These are phyloP conservation scores for Cyberlindnera meyerae DNA, from an alignment of 805 yeast genomes.

Conservation along the genomic window DNA sequence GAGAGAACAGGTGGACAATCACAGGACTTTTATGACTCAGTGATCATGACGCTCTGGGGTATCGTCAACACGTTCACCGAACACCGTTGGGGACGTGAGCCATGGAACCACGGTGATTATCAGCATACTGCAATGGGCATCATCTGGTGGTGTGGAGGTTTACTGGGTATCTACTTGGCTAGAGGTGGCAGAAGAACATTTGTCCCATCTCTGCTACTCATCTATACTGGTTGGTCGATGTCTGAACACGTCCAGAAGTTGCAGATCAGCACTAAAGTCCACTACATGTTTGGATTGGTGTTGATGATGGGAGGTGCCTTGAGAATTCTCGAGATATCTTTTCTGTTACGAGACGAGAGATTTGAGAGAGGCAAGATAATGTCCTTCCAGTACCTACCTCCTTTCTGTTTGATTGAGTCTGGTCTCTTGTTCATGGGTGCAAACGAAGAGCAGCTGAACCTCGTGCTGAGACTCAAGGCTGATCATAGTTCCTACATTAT, in stretches of 20 bases:
- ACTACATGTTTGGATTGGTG: constrained; percentile 77
- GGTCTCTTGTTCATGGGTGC: constrained; percentile 91
- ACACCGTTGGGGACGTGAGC: constrained; percentile 88
- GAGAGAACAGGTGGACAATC: constrained; percentile 45
- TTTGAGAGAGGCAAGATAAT: constrained; percentile 41
- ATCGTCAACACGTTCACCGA: constrained; percentile 93
- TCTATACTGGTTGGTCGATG: constrained; percentile 94
- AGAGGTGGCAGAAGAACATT: constrained; percentile 64
- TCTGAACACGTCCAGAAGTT: constrained; percentile 78
- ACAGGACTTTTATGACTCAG: constrained; percentile 83
- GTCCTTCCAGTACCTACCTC: constrained; percentile 83
- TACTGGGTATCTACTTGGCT: constrained; percentile 75
- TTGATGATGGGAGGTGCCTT: constrained; percentile 73
- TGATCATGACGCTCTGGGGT: constrained; percentile 84
- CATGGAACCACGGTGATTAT: constrained; percentile 89
- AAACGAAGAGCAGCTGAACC: constrained; percentile 75
- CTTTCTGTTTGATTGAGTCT: constrained; percentile 70
- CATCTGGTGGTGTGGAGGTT: constrained; percentile 93
- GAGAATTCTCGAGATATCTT: constrained; percentile 74
- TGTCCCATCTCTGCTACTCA: constrained; percentile 75
- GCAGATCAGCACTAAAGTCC: constrained; percentile 79
- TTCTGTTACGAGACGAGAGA: constrained; percentile 62
- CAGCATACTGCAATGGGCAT: constrained; percentile 97
- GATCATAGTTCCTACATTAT: constrained; percentile 83
- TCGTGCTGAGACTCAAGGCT: constrained; percentile 70